Percentiles rank a stretch among this genome's conserved stretches.
Conservation (phyloP, 306 rosid genomes). For the Acacia confusa region DNA sequence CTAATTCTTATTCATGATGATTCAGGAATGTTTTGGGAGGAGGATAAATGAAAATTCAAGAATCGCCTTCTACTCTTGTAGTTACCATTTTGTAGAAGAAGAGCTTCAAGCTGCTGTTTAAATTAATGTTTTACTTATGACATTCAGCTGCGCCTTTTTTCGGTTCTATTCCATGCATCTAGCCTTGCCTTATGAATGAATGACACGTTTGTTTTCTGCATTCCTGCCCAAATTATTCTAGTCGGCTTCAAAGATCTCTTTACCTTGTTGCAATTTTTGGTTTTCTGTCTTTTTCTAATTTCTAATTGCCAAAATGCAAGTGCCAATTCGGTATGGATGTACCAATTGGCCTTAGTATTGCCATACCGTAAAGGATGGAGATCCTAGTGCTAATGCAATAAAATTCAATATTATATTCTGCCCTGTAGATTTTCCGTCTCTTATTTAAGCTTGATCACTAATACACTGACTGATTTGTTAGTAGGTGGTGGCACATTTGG, state of each 20-base stretch:
- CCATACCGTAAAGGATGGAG: background rate
- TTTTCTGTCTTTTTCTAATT: background rate
- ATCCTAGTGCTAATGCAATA: background rate
- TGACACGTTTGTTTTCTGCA: background rate
- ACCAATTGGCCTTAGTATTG: background rate
- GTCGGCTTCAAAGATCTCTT: background rate
- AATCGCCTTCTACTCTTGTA: background rate
- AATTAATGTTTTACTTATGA: background rate
- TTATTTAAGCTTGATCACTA: constrained; percentile 20
- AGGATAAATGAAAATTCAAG: background rate
- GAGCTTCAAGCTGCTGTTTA: background rate
- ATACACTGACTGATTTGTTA: background rate
- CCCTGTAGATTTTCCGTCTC: background rate
- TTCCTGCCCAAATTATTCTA: background rate
- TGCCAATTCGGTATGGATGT: background rate
- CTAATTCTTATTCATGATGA: background rate
- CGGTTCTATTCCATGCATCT: background rate
- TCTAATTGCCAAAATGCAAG: background rate
- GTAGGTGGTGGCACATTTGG: constrained; percentile 79
- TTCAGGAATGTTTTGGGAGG: background rate
- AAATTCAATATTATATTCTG: background rate
- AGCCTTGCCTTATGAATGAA: background rate
- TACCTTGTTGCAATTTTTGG: background rate
- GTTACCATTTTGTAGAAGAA: background rate
- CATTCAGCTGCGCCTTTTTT: background rate